Evolutionary conservation across 257 asterid species (phyloP).

Genomic region (Scutellaria galericulata): DNA sequence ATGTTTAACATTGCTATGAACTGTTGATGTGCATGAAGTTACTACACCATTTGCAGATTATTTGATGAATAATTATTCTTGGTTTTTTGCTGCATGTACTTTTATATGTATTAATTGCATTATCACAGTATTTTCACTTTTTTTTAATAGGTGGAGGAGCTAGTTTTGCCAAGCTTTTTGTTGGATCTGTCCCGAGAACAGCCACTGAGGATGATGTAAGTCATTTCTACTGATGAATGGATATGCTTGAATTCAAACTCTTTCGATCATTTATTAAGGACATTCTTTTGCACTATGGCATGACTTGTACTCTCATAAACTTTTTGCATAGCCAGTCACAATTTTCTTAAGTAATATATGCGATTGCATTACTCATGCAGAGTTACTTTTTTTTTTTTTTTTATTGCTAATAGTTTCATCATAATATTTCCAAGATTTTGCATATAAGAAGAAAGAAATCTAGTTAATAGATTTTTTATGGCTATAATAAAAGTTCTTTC

Average conservation of each 20-base stretch:
- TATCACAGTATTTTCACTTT: conserved; percentile 12
- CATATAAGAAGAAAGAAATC: background rate
- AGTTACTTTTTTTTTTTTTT: conserved; percentile 10
- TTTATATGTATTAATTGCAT: conserved; percentile 13
- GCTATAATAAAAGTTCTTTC: background rate
- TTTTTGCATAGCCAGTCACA: background rate
- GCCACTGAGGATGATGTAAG: no score
- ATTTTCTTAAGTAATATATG: background rate
- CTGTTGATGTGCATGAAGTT: no score
- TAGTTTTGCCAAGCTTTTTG: no score
- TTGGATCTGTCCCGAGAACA: no score
- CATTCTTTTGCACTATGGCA: conserved; percentile 16
- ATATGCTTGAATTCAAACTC: no score
- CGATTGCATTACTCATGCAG: conserved; percentile 13
- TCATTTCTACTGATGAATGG: no score
- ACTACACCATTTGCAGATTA: background rate
- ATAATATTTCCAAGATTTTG: conserved; percentile 4
- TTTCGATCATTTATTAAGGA: conserved; percentile 1
- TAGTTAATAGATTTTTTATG: conserved; percentile 19
- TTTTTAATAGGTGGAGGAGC: conserved; percentile 57
- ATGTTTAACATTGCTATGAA: conserved; percentile 2
- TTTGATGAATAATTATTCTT: conserved; percentile 8
- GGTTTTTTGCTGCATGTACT: background rate
- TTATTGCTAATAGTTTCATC: background rate
- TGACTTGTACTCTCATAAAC: background rate